phyloP scores from a whole-genome alignment of 202 grass and related monocot genomes.

The Carex sylvatica region DNA sequence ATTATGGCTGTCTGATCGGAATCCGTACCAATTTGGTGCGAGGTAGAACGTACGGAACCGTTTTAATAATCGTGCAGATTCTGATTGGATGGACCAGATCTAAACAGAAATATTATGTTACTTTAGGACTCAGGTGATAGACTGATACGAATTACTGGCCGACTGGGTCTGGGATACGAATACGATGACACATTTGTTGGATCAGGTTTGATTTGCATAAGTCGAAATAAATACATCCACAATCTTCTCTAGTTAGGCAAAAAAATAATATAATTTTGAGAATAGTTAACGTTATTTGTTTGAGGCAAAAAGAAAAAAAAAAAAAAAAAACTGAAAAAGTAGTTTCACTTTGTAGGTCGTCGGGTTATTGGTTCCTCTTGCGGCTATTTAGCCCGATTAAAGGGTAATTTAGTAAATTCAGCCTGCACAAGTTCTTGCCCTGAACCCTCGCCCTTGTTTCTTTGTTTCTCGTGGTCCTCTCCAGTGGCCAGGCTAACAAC shows the following conservation, averaged over 20 bases:
- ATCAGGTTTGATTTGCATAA: conserved; percentile 3
- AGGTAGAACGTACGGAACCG: too few relatives aligned
- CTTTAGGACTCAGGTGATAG: too few relatives aligned
- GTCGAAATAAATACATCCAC: background rate
- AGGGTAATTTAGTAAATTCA: conserved; percentile 22
- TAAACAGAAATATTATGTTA: too few relatives aligned
- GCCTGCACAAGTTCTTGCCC: background rate
- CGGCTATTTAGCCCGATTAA: background rate
- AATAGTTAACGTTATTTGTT: background rate
- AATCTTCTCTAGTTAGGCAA: background rate
- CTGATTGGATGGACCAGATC: too few relatives aligned
- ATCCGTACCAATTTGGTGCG: too few relatives aligned
- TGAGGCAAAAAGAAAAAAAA: background rate
- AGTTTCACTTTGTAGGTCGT: too few relatives aligned
- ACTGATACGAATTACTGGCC: too few relatives aligned
- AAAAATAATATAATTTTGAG: background rate
- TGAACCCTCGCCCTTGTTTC: too few relatives aligned
- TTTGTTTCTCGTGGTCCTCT: background rate
- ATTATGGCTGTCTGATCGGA: too few relatives aligned
- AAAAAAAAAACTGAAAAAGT: background rate
- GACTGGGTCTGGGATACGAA: too few relatives aligned
- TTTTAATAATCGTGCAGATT: too few relatives aligned
- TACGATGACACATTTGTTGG: background rate
- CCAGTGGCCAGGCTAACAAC: background rate
- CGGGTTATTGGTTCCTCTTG: background rate